These are phyloP conservation scores for Erythrophleum fordii DNA, from an alignment of 306 rosid species.

Conservation along the genomic window DNA sequence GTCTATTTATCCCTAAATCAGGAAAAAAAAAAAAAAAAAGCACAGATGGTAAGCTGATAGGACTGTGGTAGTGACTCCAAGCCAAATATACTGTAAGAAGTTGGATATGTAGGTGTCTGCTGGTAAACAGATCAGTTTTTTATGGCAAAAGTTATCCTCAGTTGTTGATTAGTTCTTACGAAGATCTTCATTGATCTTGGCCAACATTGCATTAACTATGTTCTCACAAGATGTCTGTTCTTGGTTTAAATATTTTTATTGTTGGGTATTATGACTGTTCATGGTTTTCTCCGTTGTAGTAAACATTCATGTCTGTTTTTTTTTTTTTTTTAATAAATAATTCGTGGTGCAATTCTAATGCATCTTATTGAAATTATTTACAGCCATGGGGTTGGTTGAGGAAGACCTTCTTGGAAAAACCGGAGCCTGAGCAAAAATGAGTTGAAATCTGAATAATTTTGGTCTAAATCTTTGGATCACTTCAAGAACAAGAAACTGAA, in stretches of 20 bases:
- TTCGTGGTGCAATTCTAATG: conserved; percentile 9
- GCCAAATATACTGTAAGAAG: no score
- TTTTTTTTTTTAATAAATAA: no score
- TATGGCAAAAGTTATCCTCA: neutral
- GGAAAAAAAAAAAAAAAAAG: no score
- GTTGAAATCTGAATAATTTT: no score
- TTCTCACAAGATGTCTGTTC: no score
- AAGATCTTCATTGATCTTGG: neutral
- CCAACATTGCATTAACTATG: neutral
- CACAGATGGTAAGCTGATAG: no score
- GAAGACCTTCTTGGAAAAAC: conserved; percentile 79
- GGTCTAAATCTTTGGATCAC: conserved; percentile 38
- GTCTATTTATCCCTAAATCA: no score
- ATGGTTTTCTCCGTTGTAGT: neutral
- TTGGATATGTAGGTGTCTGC: no score
- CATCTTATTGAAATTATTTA: conserved; percentile 33
- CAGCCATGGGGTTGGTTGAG: conserved; percentile 81
- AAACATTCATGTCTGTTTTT: neutral
- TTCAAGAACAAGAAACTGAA: neutral
- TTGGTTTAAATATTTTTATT: neutral
- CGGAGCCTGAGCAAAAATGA: conserved; percentile 58
- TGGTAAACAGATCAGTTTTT: no score
- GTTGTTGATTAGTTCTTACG: neutral
- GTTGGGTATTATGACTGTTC: neutral
- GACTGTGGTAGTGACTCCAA: no score